These are phyloP conservation scores for Amauroascus niger DNA, from an alignment of 2,329 filamentous ascomycete species.

Conservation along the genomic window DNA sequence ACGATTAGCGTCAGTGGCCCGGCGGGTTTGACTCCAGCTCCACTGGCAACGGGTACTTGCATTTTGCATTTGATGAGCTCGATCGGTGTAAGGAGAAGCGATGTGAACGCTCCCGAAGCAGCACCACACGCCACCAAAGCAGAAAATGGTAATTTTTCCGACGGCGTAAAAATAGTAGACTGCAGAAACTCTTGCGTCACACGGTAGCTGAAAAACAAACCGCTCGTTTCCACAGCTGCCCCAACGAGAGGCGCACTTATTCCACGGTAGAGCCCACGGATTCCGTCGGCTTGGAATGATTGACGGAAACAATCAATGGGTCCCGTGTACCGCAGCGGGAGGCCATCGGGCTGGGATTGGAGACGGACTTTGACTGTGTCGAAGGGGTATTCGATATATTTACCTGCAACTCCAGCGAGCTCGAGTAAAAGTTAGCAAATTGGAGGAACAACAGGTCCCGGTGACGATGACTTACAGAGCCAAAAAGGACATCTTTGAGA, in stretches of 20 bases:
- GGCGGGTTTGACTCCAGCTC: conserved; percentile 39
- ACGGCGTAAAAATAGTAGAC: conserved; percentile 48
- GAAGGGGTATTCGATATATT: conserved; percentile 97
- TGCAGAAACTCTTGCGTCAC: conserved; percentile 54
- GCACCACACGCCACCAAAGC: conserved; percentile 73
- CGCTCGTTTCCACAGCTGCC: conserved; percentile 84
- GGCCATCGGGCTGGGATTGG: conserved; percentile 82
- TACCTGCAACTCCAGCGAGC: conserved; percentile 78
- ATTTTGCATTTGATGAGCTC: conserved; percentile 98
- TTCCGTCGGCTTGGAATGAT: conserved; percentile 68
- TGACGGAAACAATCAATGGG: conserved; percentile 90
- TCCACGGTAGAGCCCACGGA: conserved; percentile 76
- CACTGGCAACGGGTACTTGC: conserved; percentile 58
- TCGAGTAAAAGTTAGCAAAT: conserved; percentile 28
- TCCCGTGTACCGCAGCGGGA: conserved; percentile 71
- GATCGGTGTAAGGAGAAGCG: conserved; percentile 82
- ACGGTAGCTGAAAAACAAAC: conserved; percentile 84
- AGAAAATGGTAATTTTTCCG: conserved; percentile 57
- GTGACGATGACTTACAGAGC: conserved; percentile 54
- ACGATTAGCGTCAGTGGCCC: conserved; percentile 62
- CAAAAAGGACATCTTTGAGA: conserved; percentile 76
- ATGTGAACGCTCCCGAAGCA: conserved; percentile 79
- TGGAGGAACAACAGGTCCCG: conserved; percentile 1
- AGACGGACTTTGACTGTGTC: conserved; percentile 96
- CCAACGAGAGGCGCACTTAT: conserved; percentile 85